Conservation (phyloP, 345 rosid species). For the Citrus trifoliata region DNA sequence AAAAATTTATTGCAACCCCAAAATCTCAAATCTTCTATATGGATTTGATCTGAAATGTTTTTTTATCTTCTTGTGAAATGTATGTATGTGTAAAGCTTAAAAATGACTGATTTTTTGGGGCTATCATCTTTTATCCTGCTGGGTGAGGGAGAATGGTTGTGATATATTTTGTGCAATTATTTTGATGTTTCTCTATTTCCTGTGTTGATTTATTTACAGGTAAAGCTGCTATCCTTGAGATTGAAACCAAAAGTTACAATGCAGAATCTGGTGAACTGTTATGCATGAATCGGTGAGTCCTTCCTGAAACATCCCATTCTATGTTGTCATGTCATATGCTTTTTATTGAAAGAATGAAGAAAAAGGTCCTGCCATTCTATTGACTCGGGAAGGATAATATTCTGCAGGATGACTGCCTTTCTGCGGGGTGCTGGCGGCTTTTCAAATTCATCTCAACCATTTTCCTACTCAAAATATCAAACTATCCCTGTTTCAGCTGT, state of each 20-base stretch:
- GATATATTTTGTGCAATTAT: not conserved
- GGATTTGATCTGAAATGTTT: not conserved
- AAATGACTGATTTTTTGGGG: not conserved
- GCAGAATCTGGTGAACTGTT: constrained; percentile 65
- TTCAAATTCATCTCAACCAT: constrained; percentile 67
- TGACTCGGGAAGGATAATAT: constrained; percentile 11
- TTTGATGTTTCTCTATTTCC: not conserved
- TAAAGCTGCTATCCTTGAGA: constrained; percentile 82
- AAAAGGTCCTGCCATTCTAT: not conserved
- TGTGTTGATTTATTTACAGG: constrained; percentile 38
- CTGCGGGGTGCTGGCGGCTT: constrained; percentile 94
- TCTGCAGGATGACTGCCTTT: constrained; percentile 54
- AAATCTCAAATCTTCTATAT: not conserved
- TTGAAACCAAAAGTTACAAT: constrained; percentile 72
- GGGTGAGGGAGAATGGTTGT: not conserved
- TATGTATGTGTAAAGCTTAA: not conserved
- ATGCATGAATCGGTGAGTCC: constrained; percentile 72
- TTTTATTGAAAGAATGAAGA: not conserved
- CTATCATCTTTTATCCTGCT: no score
- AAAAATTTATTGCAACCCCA: not conserved
- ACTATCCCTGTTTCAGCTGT: constrained; percentile 50
- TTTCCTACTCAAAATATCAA: constrained; percentile 70
- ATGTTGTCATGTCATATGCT: not conserved
- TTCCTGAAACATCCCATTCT: constrained; percentile 14
- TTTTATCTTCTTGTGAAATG: not conserved